Conservation (phyloP, 805 yeast species). For the Maudiozyma barnettii region DNA sequence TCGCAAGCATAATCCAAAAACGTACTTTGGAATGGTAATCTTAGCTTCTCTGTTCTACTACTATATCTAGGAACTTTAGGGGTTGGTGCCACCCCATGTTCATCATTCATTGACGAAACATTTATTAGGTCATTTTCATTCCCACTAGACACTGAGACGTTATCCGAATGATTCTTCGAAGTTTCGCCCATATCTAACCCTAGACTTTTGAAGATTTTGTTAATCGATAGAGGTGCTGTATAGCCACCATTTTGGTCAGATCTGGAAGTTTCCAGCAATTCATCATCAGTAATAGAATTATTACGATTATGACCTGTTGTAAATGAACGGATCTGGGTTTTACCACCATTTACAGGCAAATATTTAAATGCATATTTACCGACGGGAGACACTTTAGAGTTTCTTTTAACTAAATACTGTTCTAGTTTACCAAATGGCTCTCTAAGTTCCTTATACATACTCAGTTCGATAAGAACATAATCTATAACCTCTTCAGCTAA, state of each 20-base stretch:
- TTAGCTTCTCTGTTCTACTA: conserved; percentile 20
- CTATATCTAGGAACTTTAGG: conserved; percentile 52
- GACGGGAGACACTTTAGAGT: conserved; percentile 13
- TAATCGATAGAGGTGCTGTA: conserved; percentile 15
- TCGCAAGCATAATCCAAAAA: conserved; percentile 73
- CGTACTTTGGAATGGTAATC: conserved; percentile 48
- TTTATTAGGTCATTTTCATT: conserved; percentile 16
- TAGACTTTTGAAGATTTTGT: conserved; percentile 23
- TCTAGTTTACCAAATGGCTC: conserved; percentile 60
- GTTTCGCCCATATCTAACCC: conserved; percentile 14
- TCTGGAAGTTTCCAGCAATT: not conserved
- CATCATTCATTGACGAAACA: conserved; percentile 18
- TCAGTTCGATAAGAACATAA: conserved; percentile 50
- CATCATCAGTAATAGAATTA: not conserved
- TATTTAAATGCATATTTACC: conserved; percentile 4
- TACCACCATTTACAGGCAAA: conserved; percentile 1
- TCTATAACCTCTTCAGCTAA: conserved; percentile 71
- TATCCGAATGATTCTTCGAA: conserved; percentile 4
- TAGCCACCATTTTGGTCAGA: not conserved
- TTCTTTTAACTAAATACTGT: conserved; percentile 46
- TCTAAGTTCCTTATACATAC: conserved; percentile 45
- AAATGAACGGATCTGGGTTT: conserved; percentile 8
- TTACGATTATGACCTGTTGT: conserved; percentile 5
- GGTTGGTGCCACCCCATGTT: conserved; percentile 37
- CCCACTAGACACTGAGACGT: conserved; percentile 17